Base-by-base conservation (phyloP, 176 grass and related monocot species). In the Oryza rufipogon region DNA sequence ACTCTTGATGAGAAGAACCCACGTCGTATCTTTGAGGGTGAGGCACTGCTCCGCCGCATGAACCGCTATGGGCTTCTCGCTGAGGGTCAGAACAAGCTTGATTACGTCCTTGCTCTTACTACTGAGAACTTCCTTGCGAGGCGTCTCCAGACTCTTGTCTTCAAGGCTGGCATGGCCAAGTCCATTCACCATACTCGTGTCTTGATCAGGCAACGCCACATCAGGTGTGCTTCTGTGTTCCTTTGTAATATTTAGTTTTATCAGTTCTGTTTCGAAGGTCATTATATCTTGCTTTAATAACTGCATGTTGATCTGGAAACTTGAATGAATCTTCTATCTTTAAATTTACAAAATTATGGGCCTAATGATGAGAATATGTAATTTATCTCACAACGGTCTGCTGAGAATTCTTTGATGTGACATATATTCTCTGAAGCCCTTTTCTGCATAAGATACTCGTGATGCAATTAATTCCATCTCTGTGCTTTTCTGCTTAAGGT, bases 121-220 rank as follows among this genome's bases (percentile, higher is more conserved):
- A 86, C 86, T 12, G 88, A 94, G 88, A 94, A 91, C 88, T 94
- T 94, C 75, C 92, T 94, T 23, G 86, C 86, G 41, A 90, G 92
- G 83, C 86, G 86, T 4, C 92, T 91, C 76, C 92, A 94, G 80
- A 94, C 86, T 19, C 92, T 88, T 11, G 92, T 94, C 80, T 94
- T 94, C 80, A 94, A 94, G 92, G 83, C 92, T 86, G 92, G 92
- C 15, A 94, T 91, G 92, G 92, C 88, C 3, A 94, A 94, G 76
- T 94, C 92, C 41, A 94, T 91, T 77, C 92, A 91, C 83, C 92
- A 94, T 84, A 86, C 92, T 11, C 83, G 92, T 66, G 88, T 94
- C 47, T 79, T 91, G 66, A 94, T 94, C 83, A 94, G 86, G 88
- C 92, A 94, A n/a, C 92, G 88, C 32, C 92, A 91, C 23, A 91